phyloP scores from a whole-genome alignment of 108 stramenopile species.

The Nannochloropsis granulata region DNA sequence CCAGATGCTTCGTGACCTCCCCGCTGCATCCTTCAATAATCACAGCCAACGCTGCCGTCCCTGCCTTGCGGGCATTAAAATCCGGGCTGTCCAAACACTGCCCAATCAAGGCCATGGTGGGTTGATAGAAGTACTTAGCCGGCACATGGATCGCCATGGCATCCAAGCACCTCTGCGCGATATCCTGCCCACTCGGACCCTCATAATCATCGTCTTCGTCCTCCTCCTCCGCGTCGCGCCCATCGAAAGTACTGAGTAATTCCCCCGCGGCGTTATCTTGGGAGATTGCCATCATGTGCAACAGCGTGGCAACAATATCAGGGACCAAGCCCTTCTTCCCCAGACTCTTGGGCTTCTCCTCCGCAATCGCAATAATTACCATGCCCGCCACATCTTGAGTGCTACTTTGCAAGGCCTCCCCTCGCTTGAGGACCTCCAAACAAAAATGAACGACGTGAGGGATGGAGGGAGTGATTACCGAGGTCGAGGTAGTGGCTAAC shows the following conservation, averaged over 20 bases:
- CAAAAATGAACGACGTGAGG: slow-evolving; percentile 49
- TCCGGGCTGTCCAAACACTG: slow-evolving; percentile 53
- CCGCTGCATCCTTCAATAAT: slow-evolving; percentile 84
- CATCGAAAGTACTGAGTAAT: slow-evolving; percentile 47
- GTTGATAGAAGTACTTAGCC: slow-evolving; percentile 77
- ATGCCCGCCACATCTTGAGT: slow-evolving; percentile 68
- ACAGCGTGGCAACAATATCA: slow-evolving; percentile 55
- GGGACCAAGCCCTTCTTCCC: slow-evolving; percentile 52
- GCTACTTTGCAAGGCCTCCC: slow-evolving; percentile 55
- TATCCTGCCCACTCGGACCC: slow-evolving; percentile 66
- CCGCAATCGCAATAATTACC: slow-evolving; percentile 77
- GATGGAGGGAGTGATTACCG: slow-evolving; percentile 45
- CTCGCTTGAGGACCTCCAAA: slow-evolving; percentile 44
- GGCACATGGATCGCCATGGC: slow-evolving; percentile 88
- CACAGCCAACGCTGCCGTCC: slow-evolving; percentile 82
- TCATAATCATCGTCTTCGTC: slow-evolving; percentile 54
- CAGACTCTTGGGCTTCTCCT: slow-evolving; percentile 75
- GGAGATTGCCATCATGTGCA: slow-evolving; percentile 67
- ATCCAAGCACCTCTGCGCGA: slow-evolving; percentile 88
- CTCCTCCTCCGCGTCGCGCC: slow-evolving; percentile 67
- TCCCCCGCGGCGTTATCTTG: slow-evolving; percentile 78
- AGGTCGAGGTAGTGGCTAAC: slow-evolving; percentile 47
- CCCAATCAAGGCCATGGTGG: slow-evolving; percentile 63
- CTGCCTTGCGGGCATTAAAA: slow-evolving; percentile 75
- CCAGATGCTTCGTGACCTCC: slow-evolving; percentile 54